Evolutionary conservation across 2,329 filamentous ascomycete genomes (phyloP).

Genomic region (Cladosporium halotolerans): DNA sequence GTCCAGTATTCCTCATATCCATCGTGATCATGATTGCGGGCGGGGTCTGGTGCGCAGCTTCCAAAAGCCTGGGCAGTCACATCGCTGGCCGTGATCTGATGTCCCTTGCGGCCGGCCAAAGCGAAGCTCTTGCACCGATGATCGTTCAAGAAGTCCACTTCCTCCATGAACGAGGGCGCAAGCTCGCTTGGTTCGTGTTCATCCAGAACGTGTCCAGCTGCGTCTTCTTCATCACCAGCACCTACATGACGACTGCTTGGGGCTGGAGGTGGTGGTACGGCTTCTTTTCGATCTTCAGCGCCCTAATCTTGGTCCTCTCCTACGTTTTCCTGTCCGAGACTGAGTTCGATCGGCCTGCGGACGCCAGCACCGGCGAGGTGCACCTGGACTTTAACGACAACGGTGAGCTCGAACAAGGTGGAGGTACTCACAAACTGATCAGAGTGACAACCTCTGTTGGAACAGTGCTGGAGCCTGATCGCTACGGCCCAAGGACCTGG

Average conservation of each 20-base stretch:
- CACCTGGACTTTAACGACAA: slow-evolving; percentile 7
- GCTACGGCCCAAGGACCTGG: slow-evolving; percentile 8
- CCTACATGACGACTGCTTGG: slow-evolving; percentile 7
- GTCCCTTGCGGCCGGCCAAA: slow-evolving; percentile 22
- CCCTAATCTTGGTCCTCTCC: slow-evolving; percentile 28
- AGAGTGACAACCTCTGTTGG: slow-evolving; percentile 6
- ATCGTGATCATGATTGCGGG: slow-evolving; percentile 23
- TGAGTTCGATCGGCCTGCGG: slow-evolving; percentile 29
- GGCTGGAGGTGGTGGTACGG: slow-evolving; percentile 9
- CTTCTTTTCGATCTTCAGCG: slow-evolving; percentile 12
- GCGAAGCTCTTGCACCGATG: slow-evolving; percentile 16
- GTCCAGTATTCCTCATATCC: slow-evolving; percentile 26
- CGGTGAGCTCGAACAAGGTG: slow-evolving; percentile 4
- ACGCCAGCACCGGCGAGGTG: slow-evolving; percentile 7
- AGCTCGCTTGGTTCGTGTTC: slow-evolving; percentile 3
- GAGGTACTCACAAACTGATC: slow-evolving; percentile 3
- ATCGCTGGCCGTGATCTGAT: slow-evolving; percentile 25
- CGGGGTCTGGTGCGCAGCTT: slow-evolving; percentile 19
- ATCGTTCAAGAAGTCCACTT: slow-evolving; percentile 17
- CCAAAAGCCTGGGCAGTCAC: slow-evolving; percentile 15
- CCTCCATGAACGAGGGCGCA: slow-evolving; percentile 19
- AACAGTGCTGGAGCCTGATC: slow-evolving; percentile 3
- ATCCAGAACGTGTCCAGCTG: slow-evolving; percentile 1
- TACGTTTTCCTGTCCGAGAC: slow-evolving; percentile 37
- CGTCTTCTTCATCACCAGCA: slow-evolving; percentile 8